Evolutionary conservation across 2,329 filamentous ascomycete species (phyloP).

Genomic region (Zymoseptoria pseudotritici): DNA sequence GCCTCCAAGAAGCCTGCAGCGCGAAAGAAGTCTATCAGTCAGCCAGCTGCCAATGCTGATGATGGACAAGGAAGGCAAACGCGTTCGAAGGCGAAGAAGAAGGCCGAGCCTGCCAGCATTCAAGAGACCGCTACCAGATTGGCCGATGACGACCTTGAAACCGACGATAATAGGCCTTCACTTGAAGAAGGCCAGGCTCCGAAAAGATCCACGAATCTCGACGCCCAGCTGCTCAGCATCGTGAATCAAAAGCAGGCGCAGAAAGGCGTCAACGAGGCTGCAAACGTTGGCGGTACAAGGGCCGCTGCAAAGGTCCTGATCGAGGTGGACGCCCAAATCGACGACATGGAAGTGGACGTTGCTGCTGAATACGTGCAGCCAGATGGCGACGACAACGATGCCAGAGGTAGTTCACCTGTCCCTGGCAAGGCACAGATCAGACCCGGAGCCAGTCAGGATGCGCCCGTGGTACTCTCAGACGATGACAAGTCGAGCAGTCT

Average conservation of each 20-base stretch:
- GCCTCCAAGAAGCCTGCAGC: neutral
- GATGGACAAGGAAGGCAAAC: neutral
- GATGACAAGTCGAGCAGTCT: conserved; percentile 1
- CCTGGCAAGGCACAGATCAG: neutral
- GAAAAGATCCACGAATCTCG: neutral
- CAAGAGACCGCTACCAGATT: neutral
- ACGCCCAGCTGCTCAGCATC: neutral
- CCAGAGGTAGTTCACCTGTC: neutral
- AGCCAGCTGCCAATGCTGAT: neutral
- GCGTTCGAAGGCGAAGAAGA: neutral
- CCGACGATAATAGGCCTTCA: neutral
- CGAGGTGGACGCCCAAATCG: neutral
- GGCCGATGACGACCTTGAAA: neutral
- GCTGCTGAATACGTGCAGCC: neutral
- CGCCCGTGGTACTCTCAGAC: conserved; percentile 7
- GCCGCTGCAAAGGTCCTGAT: neutral
- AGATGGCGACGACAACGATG: neutral
- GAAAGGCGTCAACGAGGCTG: neutral
- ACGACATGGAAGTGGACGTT: neutral
- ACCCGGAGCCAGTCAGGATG: conserved; percentile 1
- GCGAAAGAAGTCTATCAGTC: neutral
- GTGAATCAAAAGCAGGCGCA: neutral
- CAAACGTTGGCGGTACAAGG: neutral
- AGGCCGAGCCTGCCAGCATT: neutral
- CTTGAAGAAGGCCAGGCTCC: neutral